Percentiles rank a stretch among this genome's conserved stretches.
These are phyloP conservation scores for Ophioceras dolichostomum DNA, from an alignment of 2,329 filamentous ascomycete species.

Conservation along the genomic window DNA sequence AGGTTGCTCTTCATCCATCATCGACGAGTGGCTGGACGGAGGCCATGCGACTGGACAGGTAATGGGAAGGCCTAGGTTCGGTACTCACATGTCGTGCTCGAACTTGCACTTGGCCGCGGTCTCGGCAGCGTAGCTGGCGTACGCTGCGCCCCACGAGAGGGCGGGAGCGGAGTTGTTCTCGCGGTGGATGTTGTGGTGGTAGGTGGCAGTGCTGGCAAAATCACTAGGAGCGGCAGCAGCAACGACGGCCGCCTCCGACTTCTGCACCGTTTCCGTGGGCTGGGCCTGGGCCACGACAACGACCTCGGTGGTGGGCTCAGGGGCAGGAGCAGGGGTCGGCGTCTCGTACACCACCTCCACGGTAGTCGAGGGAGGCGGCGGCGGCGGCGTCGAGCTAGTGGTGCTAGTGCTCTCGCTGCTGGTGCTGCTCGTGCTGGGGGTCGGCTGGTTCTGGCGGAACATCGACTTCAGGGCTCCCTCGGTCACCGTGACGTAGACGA, in stretches of 20 bases:
- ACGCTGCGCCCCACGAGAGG: constrained; percentile 52
- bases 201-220: constrained; percentile 31
- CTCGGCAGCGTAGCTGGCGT: constrained; percentile 50
- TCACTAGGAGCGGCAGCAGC: constrained; percentile 12
- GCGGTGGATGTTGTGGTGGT: constrained; percentile 81
- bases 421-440: constrained; percentile 5
- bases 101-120: constrained; percentile 60
- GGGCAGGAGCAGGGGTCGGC: constrained; percentile 1
- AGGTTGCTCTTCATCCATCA: too few species aligned
- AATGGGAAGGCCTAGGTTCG: too few species aligned
- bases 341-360: not conserved
- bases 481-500: constrained; percentile 32
- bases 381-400: constrained; percentile 11
- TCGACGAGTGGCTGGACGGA: too few species aligned
- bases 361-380: constrained; percentile 8
- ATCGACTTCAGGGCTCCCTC: constrained; percentile 11
- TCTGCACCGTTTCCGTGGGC: constrained; percentile 4
- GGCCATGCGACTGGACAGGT: too few species aligned
- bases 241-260: constrained; percentile 1
- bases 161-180: constrained; percentile 61
- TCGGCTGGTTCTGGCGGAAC: constrained; percentile 7
- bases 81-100: constrained; percentile 64
- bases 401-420: constrained; percentile 9
- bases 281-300: not conserved
- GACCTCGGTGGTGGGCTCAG: not conserved